Base-by-base conservation (phyloP, 345 rosid genomes). In the Boechera retrofracta region DNA sequence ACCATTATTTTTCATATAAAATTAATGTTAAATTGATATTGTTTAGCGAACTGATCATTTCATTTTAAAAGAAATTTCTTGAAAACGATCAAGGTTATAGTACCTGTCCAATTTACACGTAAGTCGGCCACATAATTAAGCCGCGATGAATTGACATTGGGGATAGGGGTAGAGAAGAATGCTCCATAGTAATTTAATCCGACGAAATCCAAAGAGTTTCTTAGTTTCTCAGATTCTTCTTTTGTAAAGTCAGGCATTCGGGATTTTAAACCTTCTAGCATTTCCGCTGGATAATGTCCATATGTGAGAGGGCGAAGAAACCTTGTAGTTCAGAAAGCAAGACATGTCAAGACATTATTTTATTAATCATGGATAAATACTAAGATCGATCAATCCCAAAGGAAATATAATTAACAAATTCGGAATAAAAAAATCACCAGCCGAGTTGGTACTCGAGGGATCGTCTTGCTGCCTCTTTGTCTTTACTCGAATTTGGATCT, bases 121-220 rank as follows among this genome's bases (percentile, higher is more conserved):
- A 67, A 13, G 42, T 80, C 83, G 1, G 55, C 12, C 0, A 0
- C 1, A 69, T 72, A 80, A 57, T 51, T 80, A 57, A 62, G 8
- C 48, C 67, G 56, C 18, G 80, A 63, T 45, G 78, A 45, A 49
- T 54, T 72, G 12, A 61, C 0, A 55, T 1, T 60, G 15, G 68
- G 15, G 3, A 32, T 9, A 26, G 75, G 77, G 26, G 80, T 80
- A 26, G 77, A 48, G 67, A 73, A 78, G 26, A 78, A 78, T 13
- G 77, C 41, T 78, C 81, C 80, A 64, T 76, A 80, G 80, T 80
- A 80, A 61, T 80, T 80, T 31, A 80, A 52, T 18, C 81, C 83
- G 2, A 80, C 80, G 47, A 60, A 80, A 49, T 80, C 83, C 41
- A 76, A 72, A 5, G 77, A 76, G 0, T 35, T 6, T 78, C 4